Base-by-base conservation (phyloP, 495 filamentous ascomycete genomes). In the Talaromyces wortmannii region DNA sequence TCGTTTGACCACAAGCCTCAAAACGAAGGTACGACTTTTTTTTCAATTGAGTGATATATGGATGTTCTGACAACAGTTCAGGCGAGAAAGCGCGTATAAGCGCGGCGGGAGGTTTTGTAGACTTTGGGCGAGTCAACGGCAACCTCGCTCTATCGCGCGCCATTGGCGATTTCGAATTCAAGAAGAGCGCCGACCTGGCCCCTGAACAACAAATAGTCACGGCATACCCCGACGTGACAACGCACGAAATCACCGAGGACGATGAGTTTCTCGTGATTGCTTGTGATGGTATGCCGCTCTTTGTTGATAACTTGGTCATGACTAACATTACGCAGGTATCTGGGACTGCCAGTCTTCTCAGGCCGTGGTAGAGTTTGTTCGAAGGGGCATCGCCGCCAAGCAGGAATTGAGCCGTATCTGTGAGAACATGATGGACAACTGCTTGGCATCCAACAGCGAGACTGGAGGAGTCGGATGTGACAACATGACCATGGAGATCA, bases 361-460 rank as follows among this genome's bases (percentile, higher is more conserved):
- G 74, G 88, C 91, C 29, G 95, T 97, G 15, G 81, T 97, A 53
- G 94, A 98, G 65, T 98, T 97, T 65, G 95, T 97, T 59, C 83
- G 94, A 63, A 83, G 95, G 59, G 95, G 94, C 40, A 95, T 98
- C 67, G 90, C 90, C 17, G 92, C 91, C 16, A 94, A 95, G 77
- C 94, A 98, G 73, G 86, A 92, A 31, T 81, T 98, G 16, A 82
- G 89, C 48, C 85, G 86, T 63, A 97, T 98, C 63, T 96, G 91
- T 72, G 94, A 98, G 77, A 98, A 98, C 76, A 95, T 98, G 91
- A 98, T 98, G 94, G 92, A 97, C 76, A 98, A 97, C 73, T 98
- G 94, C 68, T 81, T 97, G 53, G 89, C 94, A 31, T 91, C 91
- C 50, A 97, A 94, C 78, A 94, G 91, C 62, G 95, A 98, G 71